Evolutionary conservation across 2,329 filamentous ascomycete genomes (phyloP).

Genomic region (Botrytis fabae): DNA sequence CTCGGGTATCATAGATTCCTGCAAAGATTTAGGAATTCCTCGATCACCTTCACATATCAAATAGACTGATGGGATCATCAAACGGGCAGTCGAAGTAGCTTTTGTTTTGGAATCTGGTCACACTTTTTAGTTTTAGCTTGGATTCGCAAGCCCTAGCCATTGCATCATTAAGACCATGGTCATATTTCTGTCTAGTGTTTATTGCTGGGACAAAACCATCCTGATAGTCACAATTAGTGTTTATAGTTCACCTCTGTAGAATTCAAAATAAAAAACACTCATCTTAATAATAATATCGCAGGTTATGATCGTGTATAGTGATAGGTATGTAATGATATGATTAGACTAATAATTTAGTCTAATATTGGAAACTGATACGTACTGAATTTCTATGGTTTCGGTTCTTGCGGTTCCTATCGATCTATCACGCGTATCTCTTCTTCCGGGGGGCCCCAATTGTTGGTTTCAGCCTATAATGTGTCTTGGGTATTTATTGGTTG

Average conservation of each 20-base stretch:
- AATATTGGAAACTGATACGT: too few species aligned
- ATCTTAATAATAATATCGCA: background rate
- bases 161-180: background rate
- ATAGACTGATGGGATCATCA: background rate
- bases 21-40: background rate
- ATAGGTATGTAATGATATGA: too few species aligned
- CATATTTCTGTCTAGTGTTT: background rate
- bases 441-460: background rate
- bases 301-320: too few species aligned
- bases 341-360: too few species aligned
- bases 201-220: background rate
- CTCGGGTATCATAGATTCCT: background rate
- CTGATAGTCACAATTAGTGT: background rate
- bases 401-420: too few species aligned
- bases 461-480: background rate
- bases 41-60: background rate
- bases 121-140: background rate
- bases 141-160: background rate
- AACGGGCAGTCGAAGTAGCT: background rate
- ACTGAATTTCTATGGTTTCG: too few species aligned
- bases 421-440: too few species aligned
- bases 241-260: too few species aligned
- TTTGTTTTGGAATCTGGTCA: background rate
- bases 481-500: background rate
- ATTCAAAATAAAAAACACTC: background rate